These are phyloP conservation scores for Adenanthera pavonina DNA, from an alignment of 306 rosid species.

Conservation along the genomic window DNA sequence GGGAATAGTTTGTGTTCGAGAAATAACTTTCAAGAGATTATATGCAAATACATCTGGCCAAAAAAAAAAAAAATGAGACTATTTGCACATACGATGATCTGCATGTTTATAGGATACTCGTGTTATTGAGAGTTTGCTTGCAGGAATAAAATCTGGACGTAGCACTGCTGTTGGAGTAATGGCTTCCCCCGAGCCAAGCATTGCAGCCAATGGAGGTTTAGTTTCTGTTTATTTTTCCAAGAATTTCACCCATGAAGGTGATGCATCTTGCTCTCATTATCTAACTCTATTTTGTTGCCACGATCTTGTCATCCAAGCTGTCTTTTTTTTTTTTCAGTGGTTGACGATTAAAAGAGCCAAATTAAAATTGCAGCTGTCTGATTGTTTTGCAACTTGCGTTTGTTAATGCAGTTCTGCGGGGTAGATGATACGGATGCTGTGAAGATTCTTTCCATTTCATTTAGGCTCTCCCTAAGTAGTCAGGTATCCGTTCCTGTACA, in stretches of 20 bases:
- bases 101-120: slow-evolving; percentile 25
- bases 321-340: neutral
- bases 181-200: slow-evolving; percentile 44
- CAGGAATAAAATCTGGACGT: slow-evolving; percentile 51
- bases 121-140: slow-evolving; percentile 31
- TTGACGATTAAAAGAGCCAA: neutral
- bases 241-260: slow-evolving; percentile 35
- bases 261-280: slow-evolving; percentile 31
- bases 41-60: too few species aligned
- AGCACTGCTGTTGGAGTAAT: slow-evolving; percentile 37
- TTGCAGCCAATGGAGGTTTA: slow-evolving; percentile 34
- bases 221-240: slow-evolving; percentile 44
- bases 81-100: neutral
- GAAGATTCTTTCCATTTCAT: slow-evolving; percentile 25
- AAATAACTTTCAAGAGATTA: neutral
- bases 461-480: slow-evolving; percentile 38
- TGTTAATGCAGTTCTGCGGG: slow-evolving; percentile 36
- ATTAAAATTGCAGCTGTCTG: slow-evolving; percentile 28
- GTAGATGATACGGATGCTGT: slow-evolving; percentile 30
- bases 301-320: neutral
- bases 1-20: neutral
- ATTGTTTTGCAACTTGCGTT: slow-evolving; percentile 15
- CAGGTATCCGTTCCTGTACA: slow-evolving; percentile 44
- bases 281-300: slow-evolving; percentile 22
- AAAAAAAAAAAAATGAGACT: neutral